Base-by-base conservation (phyloP, 495 filamentous ascomycete genomes). In the Viridothelium virens region DNA sequence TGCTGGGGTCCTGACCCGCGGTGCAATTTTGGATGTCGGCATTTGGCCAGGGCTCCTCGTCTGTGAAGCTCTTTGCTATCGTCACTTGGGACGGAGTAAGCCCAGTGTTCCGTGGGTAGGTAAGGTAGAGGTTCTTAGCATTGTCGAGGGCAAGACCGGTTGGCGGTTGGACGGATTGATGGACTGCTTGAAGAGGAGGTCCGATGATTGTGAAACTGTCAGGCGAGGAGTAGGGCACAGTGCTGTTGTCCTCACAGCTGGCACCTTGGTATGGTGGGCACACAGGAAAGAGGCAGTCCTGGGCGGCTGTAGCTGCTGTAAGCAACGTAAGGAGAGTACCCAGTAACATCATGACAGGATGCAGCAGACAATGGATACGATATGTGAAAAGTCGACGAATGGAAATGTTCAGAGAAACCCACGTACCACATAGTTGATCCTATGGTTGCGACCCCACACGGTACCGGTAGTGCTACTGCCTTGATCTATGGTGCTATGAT, bases 1-100 rank as follows among this genome's bases (percentile, higher is more conserved):
- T 71, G 18, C 66, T 65, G 31, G 67, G 68, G 56, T 74, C 68
- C 62, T 74, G 72, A 16, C 69, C 67, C 4, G 62, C 16, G 0
- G 70, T 72, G 67, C 72, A 74, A 56, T 72, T 74, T 62, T 74
- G 72, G 39, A 74, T 71, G 2, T 41, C 65, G n/a, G 72, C 72
- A 48, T 67, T 67, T 6, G 72, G 72, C 70, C 69, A 72, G 3
- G 72, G 70, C 48, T 70, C 63, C 50, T 72, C 70, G 53, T 50
- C 62, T 53, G 63, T 69, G 66, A 69, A 72, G 67, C 34, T 50
- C 2, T 69, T 70, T 33, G 65, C 67, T 36, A 69, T 70, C 1
- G 68, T 66, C 2, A 72, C 72, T 48, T 74, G 72, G 69, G 64
- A 67, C 3, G 69, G 69, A 1, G 72, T 74, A 36, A 69, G 64